phyloP scores from a whole-genome alignment of 345 rosid species.

The Boechera retrofracta region DNA sequence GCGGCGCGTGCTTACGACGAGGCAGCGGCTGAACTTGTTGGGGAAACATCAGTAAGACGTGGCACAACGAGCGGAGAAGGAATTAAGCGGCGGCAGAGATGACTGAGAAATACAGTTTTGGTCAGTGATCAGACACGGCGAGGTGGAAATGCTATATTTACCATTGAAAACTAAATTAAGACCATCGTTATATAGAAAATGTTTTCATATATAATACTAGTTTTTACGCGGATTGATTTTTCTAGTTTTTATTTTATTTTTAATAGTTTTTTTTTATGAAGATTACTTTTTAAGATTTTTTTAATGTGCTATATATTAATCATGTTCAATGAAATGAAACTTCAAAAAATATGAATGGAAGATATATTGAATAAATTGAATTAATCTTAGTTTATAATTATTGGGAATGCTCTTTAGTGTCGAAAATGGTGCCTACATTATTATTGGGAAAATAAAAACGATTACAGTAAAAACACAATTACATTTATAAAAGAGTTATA shows the following conservation, averaged over 20 bases:
- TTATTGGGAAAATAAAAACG: not conserved
- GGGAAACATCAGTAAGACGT: not conserved
- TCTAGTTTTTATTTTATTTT: not conserved
- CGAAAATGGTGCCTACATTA: not conserved
- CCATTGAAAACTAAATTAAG: not conserved
- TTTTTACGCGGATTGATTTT: not conserved
- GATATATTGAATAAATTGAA: not conserved
- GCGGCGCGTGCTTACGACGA: slow-evolving; percentile 24
- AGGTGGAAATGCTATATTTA: not conserved
- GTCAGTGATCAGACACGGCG: not conserved
- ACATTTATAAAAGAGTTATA: too few species aligned
- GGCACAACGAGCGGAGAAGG: not conserved
- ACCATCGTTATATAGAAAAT: not conserved
- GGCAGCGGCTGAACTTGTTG: not conserved
- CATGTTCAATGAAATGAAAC: not conserved
- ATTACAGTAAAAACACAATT: not conserved
- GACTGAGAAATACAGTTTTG: slow-evolving; percentile 2
- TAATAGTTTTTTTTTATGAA: not conserved
- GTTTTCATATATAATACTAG: not conserved
- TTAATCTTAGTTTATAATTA: not conserved
- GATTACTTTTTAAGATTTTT: not conserved
- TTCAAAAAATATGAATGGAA: not conserved
- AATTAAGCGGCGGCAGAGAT: not conserved
- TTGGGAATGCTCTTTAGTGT: not conserved
- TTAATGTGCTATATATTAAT: not conserved